These are phyloP conservation scores for Phytophthora hibernalis DNA, from an alignment of 352 stramenopile genomes.

Conservation along the genomic window DNA sequence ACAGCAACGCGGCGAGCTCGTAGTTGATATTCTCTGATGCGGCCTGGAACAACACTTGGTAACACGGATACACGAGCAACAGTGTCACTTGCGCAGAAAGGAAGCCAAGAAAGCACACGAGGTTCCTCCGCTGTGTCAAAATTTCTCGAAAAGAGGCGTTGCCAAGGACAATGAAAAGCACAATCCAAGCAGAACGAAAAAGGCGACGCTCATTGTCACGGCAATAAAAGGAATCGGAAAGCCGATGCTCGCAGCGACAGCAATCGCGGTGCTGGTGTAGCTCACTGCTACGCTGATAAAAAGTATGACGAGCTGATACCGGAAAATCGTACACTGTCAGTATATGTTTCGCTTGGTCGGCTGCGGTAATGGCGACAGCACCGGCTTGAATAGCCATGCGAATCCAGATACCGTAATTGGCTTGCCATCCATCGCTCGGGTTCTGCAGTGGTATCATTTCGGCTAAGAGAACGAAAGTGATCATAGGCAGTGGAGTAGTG, in stretches of 20 bases:
- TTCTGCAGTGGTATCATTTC: constrained; percentile 27
- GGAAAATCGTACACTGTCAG: constrained; percentile 8
- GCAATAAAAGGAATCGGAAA: constrained; percentile 29
- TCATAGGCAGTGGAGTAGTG: constrained; percentile 14
- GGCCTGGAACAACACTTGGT: constrained; percentile 11
- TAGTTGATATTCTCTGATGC: neutral
- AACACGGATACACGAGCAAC: constrained; percentile 23
- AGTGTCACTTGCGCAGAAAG: constrained; percentile 14
- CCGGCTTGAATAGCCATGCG: constrained; percentile 10
- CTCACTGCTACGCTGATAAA: neutral
- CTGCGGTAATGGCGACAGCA: constrained; percentile 1
- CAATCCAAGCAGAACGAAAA: neutral
- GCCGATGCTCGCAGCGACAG: constrained; percentile 5
- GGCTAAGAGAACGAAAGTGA: constrained; percentile 4
- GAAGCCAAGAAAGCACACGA: constrained; percentile 13
- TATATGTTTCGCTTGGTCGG: constrained; percentile 11
- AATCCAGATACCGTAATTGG: constrained; percentile 27
- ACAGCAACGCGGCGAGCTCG: constrained; percentile 7
- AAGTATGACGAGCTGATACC: constrained; percentile 2
- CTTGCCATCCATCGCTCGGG: constrained; percentile 15
- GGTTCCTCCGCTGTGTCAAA: constrained; percentile 1
- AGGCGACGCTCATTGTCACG: constrained; percentile 8
- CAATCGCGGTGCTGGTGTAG: constrained; percentile 2
- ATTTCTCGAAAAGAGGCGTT: neutral
- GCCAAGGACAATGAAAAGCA: constrained; percentile 1